These are phyloP conservation scores for Amanita pallidorosea DNA, from an alignment of 768 basidiomycete species.

Conservation along the genomic window DNA sequence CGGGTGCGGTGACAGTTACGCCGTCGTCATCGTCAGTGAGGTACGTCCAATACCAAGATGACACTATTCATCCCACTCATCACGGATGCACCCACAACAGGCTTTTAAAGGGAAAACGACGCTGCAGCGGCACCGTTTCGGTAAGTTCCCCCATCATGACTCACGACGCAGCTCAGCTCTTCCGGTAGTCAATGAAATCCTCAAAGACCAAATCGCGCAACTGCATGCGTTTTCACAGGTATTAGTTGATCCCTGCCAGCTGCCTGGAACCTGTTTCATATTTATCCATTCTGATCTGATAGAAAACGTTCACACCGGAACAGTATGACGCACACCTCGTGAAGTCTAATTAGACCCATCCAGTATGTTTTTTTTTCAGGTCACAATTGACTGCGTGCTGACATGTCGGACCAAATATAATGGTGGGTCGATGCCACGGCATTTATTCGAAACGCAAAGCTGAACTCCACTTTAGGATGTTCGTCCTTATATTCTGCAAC, in stretches of 20 bases:
- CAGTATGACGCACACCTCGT: constrained; percentile 46
- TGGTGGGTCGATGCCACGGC: too few species aligned
- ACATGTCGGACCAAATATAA: too few species aligned
- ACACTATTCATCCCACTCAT: not conserved
- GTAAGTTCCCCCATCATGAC: constrained; percentile 26
- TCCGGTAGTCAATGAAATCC: constrained; percentile 56
- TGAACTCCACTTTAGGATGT: too few species aligned
- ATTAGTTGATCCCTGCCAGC: not conserved
- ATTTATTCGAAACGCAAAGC: too few species aligned
- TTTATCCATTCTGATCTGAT: not conserved
- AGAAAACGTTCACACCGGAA: constrained; percentile 69
- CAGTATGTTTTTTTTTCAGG: too few species aligned
- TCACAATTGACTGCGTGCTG: too few species aligned
- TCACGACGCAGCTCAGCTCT: not conserved
- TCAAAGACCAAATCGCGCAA: constrained; percentile 65
- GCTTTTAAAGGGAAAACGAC: constrained; percentile 73
- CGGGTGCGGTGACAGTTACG: constrained; percentile 75
- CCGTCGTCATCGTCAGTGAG: constrained; percentile 68
- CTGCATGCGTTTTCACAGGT: constrained; percentile 92
- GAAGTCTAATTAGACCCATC: too few species aligned
- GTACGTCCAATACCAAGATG: constrained; percentile 24
- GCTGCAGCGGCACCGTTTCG: constrained; percentile 62
- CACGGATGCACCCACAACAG: constrained; percentile 18
- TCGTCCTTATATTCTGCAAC: too few species aligned
- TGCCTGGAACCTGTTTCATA: not conserved